These are phyloP conservation scores for Lyophyllum shimeji DNA, from an alignment of 768 basidiomycete species.

Conservation along the genomic window DNA sequence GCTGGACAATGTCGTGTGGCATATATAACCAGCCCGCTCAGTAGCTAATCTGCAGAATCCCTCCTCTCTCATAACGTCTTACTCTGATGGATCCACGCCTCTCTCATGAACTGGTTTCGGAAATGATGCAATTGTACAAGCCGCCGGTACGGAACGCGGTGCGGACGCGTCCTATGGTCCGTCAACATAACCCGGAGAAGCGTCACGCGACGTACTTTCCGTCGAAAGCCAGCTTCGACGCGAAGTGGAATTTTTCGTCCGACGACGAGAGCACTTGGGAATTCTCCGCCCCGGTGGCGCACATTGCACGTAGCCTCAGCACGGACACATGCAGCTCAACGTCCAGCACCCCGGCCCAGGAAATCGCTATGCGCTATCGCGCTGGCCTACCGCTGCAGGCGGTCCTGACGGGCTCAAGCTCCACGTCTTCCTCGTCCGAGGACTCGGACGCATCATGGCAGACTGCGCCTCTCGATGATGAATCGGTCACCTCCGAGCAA, in stretches of 20 bases:
- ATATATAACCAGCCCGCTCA: neutral
- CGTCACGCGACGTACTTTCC: conserved; percentile 37
- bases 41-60: neutral
- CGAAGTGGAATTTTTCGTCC: conserved; percentile 22
- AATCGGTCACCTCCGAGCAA: conserved; percentile 10
- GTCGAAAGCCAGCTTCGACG: conserved; percentile 21
- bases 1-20: conserved; percentile 2
- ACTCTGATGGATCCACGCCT: conserved; percentile 15
- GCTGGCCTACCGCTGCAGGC: conserved; percentile 29
- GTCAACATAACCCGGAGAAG: conserved; percentile 21
- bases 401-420: conserved; percentile 16
- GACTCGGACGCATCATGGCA: conserved; percentile 16
- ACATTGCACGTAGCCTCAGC: conserved; percentile 24
- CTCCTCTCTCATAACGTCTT: neutral
- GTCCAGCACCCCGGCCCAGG: conserved; percentile 37
- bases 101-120: conserved; percentile 13
- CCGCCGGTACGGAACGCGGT: neutral
- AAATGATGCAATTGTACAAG: conserved; percentile 7
- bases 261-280: conserved; percentile 38
- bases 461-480: conserved; percentile 7
- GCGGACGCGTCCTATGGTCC: conserved; percentile 3
- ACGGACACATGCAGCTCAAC: conserved; percentile 22
- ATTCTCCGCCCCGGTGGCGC: conserved; percentile 27
- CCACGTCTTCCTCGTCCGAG: conserved; percentile 7
- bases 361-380: conserved; percentile 36